Base-by-base conservation (phyloP, 176 grass and related monocot species). In the Typha latifolia region DNA sequence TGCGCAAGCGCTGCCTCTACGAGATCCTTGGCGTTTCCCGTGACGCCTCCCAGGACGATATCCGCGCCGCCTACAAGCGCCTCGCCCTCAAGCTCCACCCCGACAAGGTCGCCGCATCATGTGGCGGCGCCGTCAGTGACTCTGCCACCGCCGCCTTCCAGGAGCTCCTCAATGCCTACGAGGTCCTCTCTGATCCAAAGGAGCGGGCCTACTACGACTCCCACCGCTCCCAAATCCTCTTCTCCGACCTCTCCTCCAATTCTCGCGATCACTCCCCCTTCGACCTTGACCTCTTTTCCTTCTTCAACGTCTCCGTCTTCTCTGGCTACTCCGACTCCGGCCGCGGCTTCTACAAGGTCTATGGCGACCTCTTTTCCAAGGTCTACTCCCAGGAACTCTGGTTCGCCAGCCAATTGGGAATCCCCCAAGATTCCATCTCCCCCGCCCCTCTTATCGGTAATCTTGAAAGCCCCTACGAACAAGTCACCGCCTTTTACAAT, bases 171-270 rank as follows among this genome's bases (percentile, higher is more conserved):
- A 85, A 91, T 24, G 93, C 88, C 3, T 87, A 96, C 67, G 90
- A 90, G 62, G 88, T 96, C 51, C 88, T 96, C 56, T 96, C 93
- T 27, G 93, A 96, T 55, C 82, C 88, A 0, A 84, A 86, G 31
- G 93, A 96, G 78, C 88, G 93, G 57, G 68, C 82, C 69, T 91
- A 91, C 77, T 96, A 96, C 80, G 88, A 96, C 47, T 91, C 93
- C 20, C 93, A 96, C 66, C 88, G 93, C 29, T 91, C 88, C 57
- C 93, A 91, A 80, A 96, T 96, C 80, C 88, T 89, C 69, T 91
- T 91, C 77, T 74, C 93, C 62, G 77, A 86, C 66, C 12, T 70
- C 65, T 49, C 73, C 73, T 69, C 82, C 52, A 75, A 75, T 50
- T 67, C 69, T 49, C 73, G 66, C 49, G 27, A 49, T 12, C 66